Percentiles rank a stretch among this genome's conserved stretches.
Evolutionary conservation across 148 eudicot species (phyloP).

Genomic region (Camellia sinensis): DNA sequence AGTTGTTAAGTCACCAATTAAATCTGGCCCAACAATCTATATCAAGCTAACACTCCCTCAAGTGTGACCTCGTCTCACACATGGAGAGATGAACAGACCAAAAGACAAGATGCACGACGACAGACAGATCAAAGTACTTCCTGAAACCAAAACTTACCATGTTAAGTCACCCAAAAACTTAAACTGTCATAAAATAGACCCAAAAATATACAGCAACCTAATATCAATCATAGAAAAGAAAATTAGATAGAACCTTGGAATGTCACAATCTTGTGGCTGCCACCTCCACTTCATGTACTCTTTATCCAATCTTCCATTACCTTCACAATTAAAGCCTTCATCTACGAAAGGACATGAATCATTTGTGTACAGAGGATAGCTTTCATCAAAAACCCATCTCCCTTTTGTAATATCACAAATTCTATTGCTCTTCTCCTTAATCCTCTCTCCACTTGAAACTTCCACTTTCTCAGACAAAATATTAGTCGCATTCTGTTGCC

Average conservation of each 20-base stretch:
- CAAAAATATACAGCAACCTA: too few relatives aligned
- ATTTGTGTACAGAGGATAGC: conserved; percentile 72
- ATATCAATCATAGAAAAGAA: too few relatives aligned
- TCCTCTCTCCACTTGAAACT: conserved; percentile 15
- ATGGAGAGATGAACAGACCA: too few relatives aligned
- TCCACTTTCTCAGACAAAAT: conserved; percentile 21
- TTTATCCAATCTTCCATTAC: conserved; percentile 73
- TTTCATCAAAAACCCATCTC: conserved; percentile 80
- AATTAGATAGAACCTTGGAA: conserved; percentile 55
- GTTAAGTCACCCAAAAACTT: too few relatives aligned
- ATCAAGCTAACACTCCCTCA: too few relatives aligned
- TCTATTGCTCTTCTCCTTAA: conserved; percentile 21
- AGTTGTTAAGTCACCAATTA: too few relatives aligned
- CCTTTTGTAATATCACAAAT: conserved; percentile 73
- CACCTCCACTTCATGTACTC: conserved; percentile 92
- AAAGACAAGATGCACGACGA: too few relatives aligned
- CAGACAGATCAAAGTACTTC: too few relatives aligned
- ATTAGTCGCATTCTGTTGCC: neutral
- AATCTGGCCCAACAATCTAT: too few relatives aligned
- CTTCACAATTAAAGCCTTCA: conserved; percentile 83
- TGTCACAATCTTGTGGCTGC: conserved; percentile 81
- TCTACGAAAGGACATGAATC: conserved; percentile 75
- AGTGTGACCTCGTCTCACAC: too few relatives aligned
- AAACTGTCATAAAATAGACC: too few relatives aligned
- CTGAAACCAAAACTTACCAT: too few relatives aligned